Percentiles rank a stretch among this genome's conserved stretches.
These are phyloP conservation scores for Hamamelis virginiana DNA, from an alignment of 164 flowering plant species.

Conservation along the genomic window DNA sequence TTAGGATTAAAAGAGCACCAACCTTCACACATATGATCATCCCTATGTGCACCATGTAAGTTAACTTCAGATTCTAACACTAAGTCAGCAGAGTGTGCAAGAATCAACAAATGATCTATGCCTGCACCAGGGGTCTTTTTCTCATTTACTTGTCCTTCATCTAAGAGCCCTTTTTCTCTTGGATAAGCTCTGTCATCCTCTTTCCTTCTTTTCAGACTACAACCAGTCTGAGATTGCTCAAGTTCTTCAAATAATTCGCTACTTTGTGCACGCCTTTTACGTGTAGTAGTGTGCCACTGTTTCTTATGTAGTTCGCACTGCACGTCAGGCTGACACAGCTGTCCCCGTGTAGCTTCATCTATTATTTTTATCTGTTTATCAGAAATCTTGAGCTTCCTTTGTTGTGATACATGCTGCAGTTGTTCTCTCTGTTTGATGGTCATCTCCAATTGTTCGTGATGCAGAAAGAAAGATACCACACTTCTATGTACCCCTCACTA, in stretches of 20 bases:
- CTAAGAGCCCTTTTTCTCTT: not conserved
- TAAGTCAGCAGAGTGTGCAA: constrained; percentile 14
- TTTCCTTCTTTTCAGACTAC: too few relatives aligned
- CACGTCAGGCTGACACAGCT: too few relatives aligned
- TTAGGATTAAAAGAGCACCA: not conserved
- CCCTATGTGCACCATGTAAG: not conserved
- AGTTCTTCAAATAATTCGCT: too few relatives aligned
- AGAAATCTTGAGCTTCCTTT: too few relatives aligned
- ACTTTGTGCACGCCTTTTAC: too few relatives aligned
- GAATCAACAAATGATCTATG: constrained; percentile 4
- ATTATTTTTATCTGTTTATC: not conserved
- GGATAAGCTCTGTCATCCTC: not conserved
- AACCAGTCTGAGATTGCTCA: too few relatives aligned
- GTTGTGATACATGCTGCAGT: not conserved
- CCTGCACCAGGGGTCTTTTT: not conserved
- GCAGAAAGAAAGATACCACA: too few relatives aligned
- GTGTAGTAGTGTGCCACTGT: too few relatives aligned
- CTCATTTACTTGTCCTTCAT: not conserved
- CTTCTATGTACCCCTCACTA: too few relatives aligned
- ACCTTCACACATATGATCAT: not conserved
- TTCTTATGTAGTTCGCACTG: too few relatives aligned
- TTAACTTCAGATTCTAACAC: constrained; percentile 3
- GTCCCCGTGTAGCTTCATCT: not conserved
- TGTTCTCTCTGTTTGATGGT: not conserved
- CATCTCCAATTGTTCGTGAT: not conserved